A percentile compares a stretch with the other conserved stretches of the same genome.
These are phyloP conservation scores for Datura wrightii DNA, from an alignment of 257 asterid genomes.

Conservation along the genomic window DNA sequence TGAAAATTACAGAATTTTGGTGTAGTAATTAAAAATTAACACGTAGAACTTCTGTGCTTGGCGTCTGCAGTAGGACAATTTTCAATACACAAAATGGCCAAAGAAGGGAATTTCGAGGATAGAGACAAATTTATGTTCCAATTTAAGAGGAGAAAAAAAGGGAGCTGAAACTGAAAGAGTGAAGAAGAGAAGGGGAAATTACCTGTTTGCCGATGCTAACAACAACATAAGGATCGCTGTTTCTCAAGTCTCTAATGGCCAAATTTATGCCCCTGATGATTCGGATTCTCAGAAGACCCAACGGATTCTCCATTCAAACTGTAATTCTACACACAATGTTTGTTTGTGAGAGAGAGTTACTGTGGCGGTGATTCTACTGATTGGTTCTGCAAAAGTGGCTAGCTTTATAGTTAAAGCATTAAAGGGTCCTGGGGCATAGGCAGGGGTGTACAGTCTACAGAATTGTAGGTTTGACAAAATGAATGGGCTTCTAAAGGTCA, in stretches of 20 bases:
- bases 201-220: conserved; percentile 74
- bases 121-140: not conserved
- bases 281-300: conserved; percentile 39
- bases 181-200: not conserved
- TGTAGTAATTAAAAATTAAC: not conserved
- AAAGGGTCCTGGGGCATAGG: not conserved
- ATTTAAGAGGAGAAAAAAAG: too few species aligned
- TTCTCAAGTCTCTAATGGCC: conserved; percentile 35
- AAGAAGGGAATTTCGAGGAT: not conserved
- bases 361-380: not conserved
- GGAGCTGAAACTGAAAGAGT: too few species aligned
- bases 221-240: conserved; percentile 45
- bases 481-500: too few species aligned
- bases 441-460: not conserved
- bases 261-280: conserved; percentile 38
- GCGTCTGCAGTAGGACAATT: not conserved
- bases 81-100: not conserved
- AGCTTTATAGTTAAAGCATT: not conserved
- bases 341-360: not conserved
- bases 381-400: not conserved
- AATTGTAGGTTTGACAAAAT: not conserved
- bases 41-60: not conserved
- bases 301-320: conserved; percentile 34
- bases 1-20: not conserved
- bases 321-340: too few species aligned